A percentile compares a stretch with the other conserved stretches of the same genome.
These are phyloP conservation scores for Helianthus tuberosus DNA, from an alignment of 129 eudicot species.

Conservation along the genomic window DNA sequence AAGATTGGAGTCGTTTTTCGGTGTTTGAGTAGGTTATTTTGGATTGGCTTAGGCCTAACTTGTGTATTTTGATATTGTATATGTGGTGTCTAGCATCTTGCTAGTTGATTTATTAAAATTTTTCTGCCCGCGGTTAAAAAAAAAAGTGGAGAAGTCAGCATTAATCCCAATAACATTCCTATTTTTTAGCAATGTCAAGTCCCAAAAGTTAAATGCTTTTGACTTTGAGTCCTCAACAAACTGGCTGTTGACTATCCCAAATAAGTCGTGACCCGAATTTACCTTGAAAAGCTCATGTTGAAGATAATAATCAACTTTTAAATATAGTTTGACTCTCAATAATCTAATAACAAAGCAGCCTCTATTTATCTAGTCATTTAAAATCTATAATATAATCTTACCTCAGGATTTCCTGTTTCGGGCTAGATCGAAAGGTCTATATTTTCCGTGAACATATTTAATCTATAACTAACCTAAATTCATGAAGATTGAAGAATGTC, in stretches of 20 bases:
- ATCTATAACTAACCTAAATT: no score
- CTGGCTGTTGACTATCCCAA: slow-evolving; percentile 81
- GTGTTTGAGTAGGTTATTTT: no score
- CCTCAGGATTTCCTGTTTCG: slow-evolving; percentile 75
- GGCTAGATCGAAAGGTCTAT: slow-evolving; percentile 93
- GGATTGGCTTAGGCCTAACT: no score
- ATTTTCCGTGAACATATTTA: no score
- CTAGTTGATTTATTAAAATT: no score
- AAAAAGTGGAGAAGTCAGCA: no score
- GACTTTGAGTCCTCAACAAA: slow-evolving; percentile 90
- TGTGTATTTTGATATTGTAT: no score
- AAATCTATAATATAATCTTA: slow-evolving; percentile 29
- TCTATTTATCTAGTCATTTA: not conserved
- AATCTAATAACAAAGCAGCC: not conserved
- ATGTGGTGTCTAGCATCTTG: no score
- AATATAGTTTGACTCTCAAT: not conserved
- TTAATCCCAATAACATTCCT: slow-evolving; percentile 90
- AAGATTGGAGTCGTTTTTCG: no score
- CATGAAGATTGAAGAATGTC: no score
- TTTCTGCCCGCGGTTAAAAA: no score
- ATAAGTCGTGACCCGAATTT: slow-evolving; percentile 80
- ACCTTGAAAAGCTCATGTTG: slow-evolving; percentile 83
- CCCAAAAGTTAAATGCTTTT: slow-evolving; percentile 74
- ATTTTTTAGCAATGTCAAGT: slow-evolving; percentile 73
- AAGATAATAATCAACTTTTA: not conserved